Conservation (phyloP, 176 grass and related monocot genomes). For the Triticum monococcum region DNA sequence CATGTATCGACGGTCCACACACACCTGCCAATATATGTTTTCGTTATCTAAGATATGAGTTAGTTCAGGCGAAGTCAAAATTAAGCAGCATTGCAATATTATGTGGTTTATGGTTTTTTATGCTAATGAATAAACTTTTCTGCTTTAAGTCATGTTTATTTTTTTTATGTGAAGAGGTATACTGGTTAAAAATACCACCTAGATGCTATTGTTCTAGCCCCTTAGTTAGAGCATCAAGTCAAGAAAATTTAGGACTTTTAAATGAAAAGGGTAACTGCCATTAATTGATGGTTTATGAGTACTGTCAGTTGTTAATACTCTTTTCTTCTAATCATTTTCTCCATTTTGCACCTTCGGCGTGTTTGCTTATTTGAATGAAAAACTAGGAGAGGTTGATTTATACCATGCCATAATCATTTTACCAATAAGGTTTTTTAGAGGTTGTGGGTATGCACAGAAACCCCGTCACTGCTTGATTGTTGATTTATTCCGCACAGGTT, state of each 20-base stretch:
- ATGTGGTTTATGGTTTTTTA: neutral
- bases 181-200: neutral
- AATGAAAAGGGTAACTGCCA: too few species aligned
- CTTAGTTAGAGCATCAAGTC: neutral
- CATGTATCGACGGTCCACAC: neutral
- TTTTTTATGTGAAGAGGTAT: neutral
- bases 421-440: slow-evolving; percentile 6
- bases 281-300: neutral
- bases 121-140: neutral
- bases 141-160: too few species aligned
- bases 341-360: too few species aligned
- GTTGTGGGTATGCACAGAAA: slow-evolving; percentile 16
- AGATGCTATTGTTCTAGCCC: neutral
- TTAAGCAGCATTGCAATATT: neutral
- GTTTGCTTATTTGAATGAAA: too few species aligned
- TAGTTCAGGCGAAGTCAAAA: neutral
- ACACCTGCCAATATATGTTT: neutral
- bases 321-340: neutral
- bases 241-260: neutral
- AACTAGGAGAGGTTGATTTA: neutral
- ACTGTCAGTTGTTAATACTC: neutral
- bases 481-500: slow-evolving; percentile 46
- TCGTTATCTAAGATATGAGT: neutral
- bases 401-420: neutral
- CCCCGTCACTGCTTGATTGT: slow-evolving; percentile 39